A percentile compares a stretch with the other conserved stretches of the same genome.
Conservation (phyloP, 1,284 basidiomycete species). For the Puccinia sorghi region DNA sequence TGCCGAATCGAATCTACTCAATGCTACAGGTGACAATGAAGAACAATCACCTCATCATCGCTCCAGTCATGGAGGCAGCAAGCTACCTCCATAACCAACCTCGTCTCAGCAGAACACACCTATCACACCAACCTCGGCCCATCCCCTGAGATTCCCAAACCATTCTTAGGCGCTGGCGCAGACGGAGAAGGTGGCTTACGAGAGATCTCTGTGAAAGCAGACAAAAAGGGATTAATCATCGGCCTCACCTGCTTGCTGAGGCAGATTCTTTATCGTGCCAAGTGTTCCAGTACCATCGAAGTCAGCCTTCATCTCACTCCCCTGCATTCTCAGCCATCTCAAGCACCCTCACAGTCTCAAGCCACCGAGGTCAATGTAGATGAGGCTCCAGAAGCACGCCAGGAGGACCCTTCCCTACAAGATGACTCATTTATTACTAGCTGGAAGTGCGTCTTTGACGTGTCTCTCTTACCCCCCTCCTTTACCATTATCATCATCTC, state of each 20-base stretch:
- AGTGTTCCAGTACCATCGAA: conserved; percentile 78
- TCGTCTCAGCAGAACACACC: not conserved
- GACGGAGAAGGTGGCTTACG: conserved; percentile 38
- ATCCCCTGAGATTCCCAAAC: conserved; percentile 13
- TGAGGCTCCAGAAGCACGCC: conserved; percentile 51
- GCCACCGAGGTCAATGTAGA: conserved; percentile 56
- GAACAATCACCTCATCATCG: conserved; percentile 17
- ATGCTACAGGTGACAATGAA: conserved; percentile 16
- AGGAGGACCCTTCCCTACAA: conserved; percentile 1
- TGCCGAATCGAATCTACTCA: conserved; percentile 18
- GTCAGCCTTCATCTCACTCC: conserved; percentile 73
- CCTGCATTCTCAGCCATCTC: conserved; percentile 45
- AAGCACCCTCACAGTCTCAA: not conserved
- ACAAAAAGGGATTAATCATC: conserved; percentile 44
- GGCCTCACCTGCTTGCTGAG: conserved; percentile 56
- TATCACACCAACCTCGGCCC: conserved; percentile 13
- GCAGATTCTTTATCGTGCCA: conserved; percentile 72
- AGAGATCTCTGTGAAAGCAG: conserved; percentile 38
- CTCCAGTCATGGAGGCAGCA: too few relatives aligned
- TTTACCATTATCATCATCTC: not conserved
- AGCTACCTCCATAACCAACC: too few relatives aligned
- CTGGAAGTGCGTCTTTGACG: conserved; percentile 48
- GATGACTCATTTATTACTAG: not conserved
- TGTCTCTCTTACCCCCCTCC: conserved; percentile 34
- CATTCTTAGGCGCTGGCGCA: conserved; percentile 30